Percentiles rank a stretch among this genome's conserved stretches.
phyloP scores from a whole-genome alignment of 1,284 basidiomycete species.

The Fomitopsis pinicola region DNA sequence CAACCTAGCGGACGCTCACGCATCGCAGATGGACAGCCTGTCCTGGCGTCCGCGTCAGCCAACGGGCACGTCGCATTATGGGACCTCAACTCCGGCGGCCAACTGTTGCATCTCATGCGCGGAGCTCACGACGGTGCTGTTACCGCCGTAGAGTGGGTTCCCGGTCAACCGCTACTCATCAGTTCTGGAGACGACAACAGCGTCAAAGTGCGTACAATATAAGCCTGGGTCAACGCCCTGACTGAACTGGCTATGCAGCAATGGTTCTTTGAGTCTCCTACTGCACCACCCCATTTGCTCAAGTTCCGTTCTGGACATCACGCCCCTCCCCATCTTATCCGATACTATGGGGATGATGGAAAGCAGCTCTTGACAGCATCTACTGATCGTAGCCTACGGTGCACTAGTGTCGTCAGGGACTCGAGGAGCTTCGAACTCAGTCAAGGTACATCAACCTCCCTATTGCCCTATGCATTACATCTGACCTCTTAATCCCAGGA shows the following conservation, averaged over 20 bases:
- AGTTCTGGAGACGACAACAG: constrained; percentile 91
- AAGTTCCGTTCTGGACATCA: constrained; percentile 94
- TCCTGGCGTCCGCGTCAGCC: constrained; percentile 85
- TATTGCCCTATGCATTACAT: background rate
- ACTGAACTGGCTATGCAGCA: constrained; percentile 49
- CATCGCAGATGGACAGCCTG: constrained; percentile 72
- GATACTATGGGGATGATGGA: constrained; percentile 95
- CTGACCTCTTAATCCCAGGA: constrained; percentile 38
- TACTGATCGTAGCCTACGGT: constrained; percentile 83
- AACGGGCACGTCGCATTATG: constrained; percentile 85
- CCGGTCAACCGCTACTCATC: constrained; percentile 85
- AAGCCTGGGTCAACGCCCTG: background rate
- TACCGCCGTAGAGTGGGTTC: constrained; percentile 82
- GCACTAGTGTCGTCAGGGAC: constrained; percentile 90
- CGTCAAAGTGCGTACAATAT: constrained; percentile 62
- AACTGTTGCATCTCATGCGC: constrained; percentile 77
- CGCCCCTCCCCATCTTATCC: constrained; percentile 85
- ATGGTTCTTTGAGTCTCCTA: constrained; percentile 96
- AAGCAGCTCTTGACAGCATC: constrained; percentile 90
- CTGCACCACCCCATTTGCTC: constrained; percentile 79
- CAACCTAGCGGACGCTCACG: background rate
- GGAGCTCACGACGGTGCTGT: constrained; percentile 86
- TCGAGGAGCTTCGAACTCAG: constrained; percentile 92
- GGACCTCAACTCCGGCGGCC: constrained; percentile 83
- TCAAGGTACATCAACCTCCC: constrained; percentile 57